Percentiles rank a stretch among this genome's conserved stretches.
These are phyloP conservation scores for Sugiyamaella valdiviana DNA, from an alignment of 805 yeast species.

Conservation along the genomic window DNA sequence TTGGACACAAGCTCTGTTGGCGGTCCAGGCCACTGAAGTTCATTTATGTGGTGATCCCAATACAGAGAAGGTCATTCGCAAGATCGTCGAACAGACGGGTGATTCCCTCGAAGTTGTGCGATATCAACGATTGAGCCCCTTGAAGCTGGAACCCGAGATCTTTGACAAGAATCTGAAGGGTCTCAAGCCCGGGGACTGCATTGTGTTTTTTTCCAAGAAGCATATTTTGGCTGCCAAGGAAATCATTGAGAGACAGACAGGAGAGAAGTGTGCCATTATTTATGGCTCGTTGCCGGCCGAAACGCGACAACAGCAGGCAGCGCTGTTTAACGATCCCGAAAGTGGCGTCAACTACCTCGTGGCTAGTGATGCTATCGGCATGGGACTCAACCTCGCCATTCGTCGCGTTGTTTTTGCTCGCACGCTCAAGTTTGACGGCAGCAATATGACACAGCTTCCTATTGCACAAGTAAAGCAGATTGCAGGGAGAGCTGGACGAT, in stretches of 20 bases:
- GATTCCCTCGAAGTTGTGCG: conserved; percentile 67
- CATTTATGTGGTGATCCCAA: conserved; percentile 94
- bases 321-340: conserved; percentile 55
- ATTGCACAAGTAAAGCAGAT: conserved; percentile 79
- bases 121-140: conserved; percentile 70
- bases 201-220: conserved; percentile 77
- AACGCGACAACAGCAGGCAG: conserved; percentile 79
- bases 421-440: conserved; percentile 66
- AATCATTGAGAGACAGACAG: conserved; percentile 56
- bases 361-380: conserved; percentile 96
- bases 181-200: conserved; percentile 69
- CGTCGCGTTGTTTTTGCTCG: conserved; percentile 71
- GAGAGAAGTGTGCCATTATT: conserved; percentile 71
- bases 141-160: conserved; percentile 45
- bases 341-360: conserved; percentile 77
- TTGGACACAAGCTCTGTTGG: conserved; percentile 88
- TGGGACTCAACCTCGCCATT: conserved; percentile 89
- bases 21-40: conserved; percentile 76
- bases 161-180: conserved; percentile 30
- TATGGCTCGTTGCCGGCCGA: conserved; percentile 97
- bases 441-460: conserved; percentile 40
- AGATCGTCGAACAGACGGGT: conserved; percentile 63
- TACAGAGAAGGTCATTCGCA: conserved; percentile 60
- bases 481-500: conserved; percentile 95
- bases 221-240: conserved; percentile 64